These are phyloP conservation scores for Aegilops tauschii DNA, from an alignment of 176 grass and related monocot genomes.

Conservation along the genomic window DNA sequence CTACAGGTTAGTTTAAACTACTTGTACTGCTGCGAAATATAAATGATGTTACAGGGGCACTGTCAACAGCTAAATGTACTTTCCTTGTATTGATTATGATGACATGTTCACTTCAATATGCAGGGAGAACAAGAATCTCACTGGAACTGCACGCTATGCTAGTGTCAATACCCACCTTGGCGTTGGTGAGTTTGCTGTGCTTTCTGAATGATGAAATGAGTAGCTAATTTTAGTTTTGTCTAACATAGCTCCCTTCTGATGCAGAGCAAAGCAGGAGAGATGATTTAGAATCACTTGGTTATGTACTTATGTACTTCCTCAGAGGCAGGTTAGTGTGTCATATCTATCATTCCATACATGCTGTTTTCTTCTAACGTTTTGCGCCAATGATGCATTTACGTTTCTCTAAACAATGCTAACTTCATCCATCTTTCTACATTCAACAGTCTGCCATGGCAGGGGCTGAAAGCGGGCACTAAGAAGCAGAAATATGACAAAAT, in stretches of 20 bases:
- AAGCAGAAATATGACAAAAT: slow-evolving; percentile 92
- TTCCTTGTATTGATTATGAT: slow-evolving; percentile 5
- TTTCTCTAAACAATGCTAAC: neutral
- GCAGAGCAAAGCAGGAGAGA: slow-evolving; percentile 88
- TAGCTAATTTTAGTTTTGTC: neutral
- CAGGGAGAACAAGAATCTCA: slow-evolving; percentile 89
- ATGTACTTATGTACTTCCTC: slow-evolving; percentile 88
- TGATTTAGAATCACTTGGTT: slow-evolving; percentile 82
- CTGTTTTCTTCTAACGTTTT: slow-evolving; percentile 7
- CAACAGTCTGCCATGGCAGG: slow-evolving; percentile 78
- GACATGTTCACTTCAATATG: slow-evolving; percentile 21
- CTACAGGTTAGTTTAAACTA: slow-evolving; percentile 49
- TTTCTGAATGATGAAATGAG: neutral
- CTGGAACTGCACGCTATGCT: slow-evolving; percentile 80
- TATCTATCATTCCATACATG: neutral
- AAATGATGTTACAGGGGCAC: neutral
- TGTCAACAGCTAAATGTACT: neutral
- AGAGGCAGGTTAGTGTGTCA: slow-evolving; percentile 63
- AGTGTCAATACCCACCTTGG: slow-evolving; percentile 92
- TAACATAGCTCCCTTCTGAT: neutral
- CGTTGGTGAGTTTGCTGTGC: slow-evolving; percentile 51
- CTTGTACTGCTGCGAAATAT: neutral
- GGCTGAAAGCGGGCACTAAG: slow-evolving; percentile 81
- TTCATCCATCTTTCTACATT: neutral
- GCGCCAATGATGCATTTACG: neutral